phyloP scores from a whole-genome alignment of 2,329 filamentous ascomycete genomes.

The Ambrosiella xylebori region DNA sequence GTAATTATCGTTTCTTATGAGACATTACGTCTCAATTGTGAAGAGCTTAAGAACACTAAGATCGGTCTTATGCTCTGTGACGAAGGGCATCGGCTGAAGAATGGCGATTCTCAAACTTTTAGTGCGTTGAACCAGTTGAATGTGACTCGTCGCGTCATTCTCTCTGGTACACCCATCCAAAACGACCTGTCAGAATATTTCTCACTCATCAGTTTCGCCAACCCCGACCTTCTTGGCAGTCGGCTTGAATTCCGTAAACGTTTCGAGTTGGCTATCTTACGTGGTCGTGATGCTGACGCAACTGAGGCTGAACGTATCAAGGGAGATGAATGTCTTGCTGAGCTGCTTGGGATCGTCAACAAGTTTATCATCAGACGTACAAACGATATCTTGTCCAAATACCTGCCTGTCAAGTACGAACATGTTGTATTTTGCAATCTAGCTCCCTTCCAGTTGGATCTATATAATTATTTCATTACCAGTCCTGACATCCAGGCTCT shows the following conservation, averaged over 20 bases:
- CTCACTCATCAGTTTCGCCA: constrained; percentile 86
- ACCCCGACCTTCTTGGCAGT: constrained; percentile 78
- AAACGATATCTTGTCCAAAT: constrained; percentile 96
- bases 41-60: constrained; percentile 73
- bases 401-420: constrained; percentile 94
- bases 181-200: constrained; percentile 99
- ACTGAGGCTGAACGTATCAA: constrained; percentile 65
- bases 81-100: constrained; percentile 91
- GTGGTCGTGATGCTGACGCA: constrained; percentile 78
- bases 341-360: constrained; percentile 74
- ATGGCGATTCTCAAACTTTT: constrained; percentile 91
- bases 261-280: constrained; percentile 82
- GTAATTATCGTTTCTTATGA: constrained; percentile 98
- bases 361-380: constrained; percentile 97
- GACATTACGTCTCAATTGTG: constrained; percentile 76
- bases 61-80: constrained; percentile 92
- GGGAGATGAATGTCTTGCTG: constrained; percentile 66
- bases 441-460: constrained; percentile 74
- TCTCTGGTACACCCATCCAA: constrained; percentile 94
- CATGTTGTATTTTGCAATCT: constrained; percentile 97
- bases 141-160: constrained; percentile 77
- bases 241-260: constrained; percentile 83
- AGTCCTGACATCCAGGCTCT: constrained; percentile 89
- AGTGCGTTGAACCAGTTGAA: constrained; percentile 78
- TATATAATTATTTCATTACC: constrained; percentile 95